Conservation (phyloP, 768 basidiomycete genomes). For the Asterophora parasitica region DNA sequence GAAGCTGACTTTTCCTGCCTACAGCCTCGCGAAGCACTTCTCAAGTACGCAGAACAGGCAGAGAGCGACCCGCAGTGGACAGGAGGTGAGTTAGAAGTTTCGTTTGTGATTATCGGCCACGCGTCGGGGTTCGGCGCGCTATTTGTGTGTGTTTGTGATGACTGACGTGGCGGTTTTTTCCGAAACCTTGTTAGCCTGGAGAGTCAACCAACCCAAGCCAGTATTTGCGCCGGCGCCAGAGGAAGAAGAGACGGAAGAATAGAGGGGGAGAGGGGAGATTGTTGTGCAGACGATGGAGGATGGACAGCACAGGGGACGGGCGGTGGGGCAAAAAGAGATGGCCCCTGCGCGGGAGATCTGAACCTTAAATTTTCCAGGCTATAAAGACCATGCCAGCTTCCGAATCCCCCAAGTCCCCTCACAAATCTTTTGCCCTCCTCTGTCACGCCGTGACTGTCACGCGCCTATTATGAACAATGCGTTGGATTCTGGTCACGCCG, state of each 20-base stretch:
- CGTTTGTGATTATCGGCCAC: too few relatives aligned
- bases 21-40: conserved; percentile 94
- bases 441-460: conserved; percentile 76
- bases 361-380: conserved; percentile 78
- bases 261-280: conserved; percentile 22
- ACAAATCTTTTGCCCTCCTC: conserved; percentile 60
- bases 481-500: conserved; percentile 31
- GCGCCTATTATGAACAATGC: conserved; percentile 62
- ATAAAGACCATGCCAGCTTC: conserved; percentile 75
- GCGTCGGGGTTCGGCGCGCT: conserved; percentile 33
- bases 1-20: conserved; percentile 19
- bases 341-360: conserved; percentile 78
- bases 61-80: conserved; percentile 84
- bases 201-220: conserved; percentile 77
- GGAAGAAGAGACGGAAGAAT: conserved; percentile 51
- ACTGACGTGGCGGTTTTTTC: conserved; percentile 63
- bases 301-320: conserved; percentile 15
- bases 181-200: conserved; percentile 72
- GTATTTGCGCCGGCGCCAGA: conserved; percentile 70
- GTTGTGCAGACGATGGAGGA: conserved; percentile 12
- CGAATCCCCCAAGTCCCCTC: conserved; percentile 71
- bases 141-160: conserved; percentile 43
- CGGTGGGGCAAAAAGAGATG: conserved; percentile 37
- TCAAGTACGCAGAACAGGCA: conserved; percentile 81
- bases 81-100: conserved; percentile 57